phyloP scores from a whole-genome alignment of 176 grass and related monocot species.

The Canna indica region DNA sequence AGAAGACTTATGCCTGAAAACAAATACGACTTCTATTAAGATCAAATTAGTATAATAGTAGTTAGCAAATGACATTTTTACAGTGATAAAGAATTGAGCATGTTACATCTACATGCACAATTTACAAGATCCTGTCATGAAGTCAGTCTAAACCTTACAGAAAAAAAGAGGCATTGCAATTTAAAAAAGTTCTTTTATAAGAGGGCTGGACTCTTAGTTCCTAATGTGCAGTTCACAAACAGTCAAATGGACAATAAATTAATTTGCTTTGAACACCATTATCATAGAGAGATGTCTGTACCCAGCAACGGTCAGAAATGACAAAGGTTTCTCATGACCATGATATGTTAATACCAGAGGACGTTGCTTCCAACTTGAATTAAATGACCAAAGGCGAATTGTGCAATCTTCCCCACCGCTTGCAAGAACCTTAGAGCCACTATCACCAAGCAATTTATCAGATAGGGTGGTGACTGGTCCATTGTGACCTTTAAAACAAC shows the following conservation, averaged over 20 bases:
- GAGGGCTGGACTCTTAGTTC: not conserved
- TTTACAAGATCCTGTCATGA: not conserved
- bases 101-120: not conserved
- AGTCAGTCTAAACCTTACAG: not conserved
- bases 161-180: not conserved
- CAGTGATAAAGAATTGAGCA: not conserved
- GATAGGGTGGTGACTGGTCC: constrained; percentile 53
- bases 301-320: constrained; percentile 74
- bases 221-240: not conserved
- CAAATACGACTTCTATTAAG: constrained; percentile 14
- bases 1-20: constrained; percentile 71
- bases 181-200: not conserved
- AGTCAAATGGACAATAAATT: not conserved
- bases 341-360: constrained; percentile 54
- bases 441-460: constrained; percentile 66
- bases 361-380: constrained; percentile 45
- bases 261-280: not conserved
- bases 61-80: not conserved
- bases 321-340: constrained; percentile 70
- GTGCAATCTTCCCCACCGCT: constrained; percentile 91
- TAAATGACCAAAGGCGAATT: constrained; percentile 73
- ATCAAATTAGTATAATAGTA: not conserved
- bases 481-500: constrained; percentile 74
- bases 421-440: constrained; percentile 62
- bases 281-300: constrained; percentile 16